Conservation (phyloP, 2,329 filamentous ascomycete species). For the Acarospora socialis region DNA sequence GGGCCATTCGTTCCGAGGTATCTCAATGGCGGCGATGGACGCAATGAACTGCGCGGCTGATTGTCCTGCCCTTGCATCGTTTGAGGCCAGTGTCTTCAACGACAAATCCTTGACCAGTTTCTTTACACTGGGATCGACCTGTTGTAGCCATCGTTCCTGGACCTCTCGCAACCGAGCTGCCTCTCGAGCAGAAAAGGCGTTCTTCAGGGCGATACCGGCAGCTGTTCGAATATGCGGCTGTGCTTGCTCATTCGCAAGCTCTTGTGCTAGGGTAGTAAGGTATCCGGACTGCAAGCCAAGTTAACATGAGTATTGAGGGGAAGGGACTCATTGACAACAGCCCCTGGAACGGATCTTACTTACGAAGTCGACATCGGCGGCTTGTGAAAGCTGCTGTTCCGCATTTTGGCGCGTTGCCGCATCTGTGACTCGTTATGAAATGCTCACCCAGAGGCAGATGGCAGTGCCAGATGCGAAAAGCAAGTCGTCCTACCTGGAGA, state of each 20-base stretch:
- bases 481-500: conserved; percentile 87
- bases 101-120: conserved; percentile 75
- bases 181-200: conserved; percentile 92
- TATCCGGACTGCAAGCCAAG: conserved; percentile 68
- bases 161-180: conserved; percentile 73
- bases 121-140: conserved; percentile 71
- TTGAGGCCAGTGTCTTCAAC: conserved; percentile 71
- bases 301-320: conserved; percentile 5
- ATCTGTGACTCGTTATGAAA: conserved; percentile 53
- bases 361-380: conserved; percentile 93
- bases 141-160: conserved; percentile 82
- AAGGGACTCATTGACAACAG: conserved; percentile 9
- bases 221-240: conserved; percentile 77
- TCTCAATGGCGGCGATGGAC: conserved; percentile 84
- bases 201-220: conserved; percentile 92
- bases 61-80: conserved; percentile 68
- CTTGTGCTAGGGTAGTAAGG: conserved; percentile 79
- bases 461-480: conserved; percentile 18
- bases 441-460: conserved; percentile 8
- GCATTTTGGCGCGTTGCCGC: conserved; percentile 76
- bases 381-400: conserved; percentile 85
- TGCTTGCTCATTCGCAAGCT: conserved; percentile 81
- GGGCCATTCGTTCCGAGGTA: conserved; percentile 84
- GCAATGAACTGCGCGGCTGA: conserved; percentile 91
- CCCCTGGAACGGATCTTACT: conserved; percentile 20